Percentiles rank a stretch among this genome's conserved stretches.
Evolutionary conservation across 2,329 filamentous ascomycete species (phyloP).

Genomic region (Colletotrichum lindemuthianum): DNA sequence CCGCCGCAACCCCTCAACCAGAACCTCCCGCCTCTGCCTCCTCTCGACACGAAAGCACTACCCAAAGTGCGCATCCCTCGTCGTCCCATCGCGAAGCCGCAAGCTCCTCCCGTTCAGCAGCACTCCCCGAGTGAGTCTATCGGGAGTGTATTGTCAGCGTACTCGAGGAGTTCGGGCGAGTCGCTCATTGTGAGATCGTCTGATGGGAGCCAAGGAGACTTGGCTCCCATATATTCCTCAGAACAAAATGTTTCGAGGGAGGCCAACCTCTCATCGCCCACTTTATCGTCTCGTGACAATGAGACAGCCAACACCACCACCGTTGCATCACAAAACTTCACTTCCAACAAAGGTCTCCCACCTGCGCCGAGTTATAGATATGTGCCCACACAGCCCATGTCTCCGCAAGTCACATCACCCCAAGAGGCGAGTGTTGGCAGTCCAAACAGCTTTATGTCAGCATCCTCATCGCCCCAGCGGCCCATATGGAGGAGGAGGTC

Average conservation of each 20-base stretch:
- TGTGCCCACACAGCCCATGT: conserved; percentile 4
- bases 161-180: conserved; percentile 59
- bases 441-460: conserved; percentile 38
- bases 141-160: conserved; percentile 66
- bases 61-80: conserved; percentile 23
- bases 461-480: conserved; percentile 43
- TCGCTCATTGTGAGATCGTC: conserved; percentile 52
- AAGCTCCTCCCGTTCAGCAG: background rate
- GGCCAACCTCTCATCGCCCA: conserved; percentile 13
- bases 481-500: conserved; percentile 63
- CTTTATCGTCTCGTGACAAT: conserved; percentile 23
- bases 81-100: conserved; percentile 30
- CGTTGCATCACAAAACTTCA: conserved; percentile 26
- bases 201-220: conserved; percentile 44
- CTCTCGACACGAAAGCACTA: conserved; percentile 38
- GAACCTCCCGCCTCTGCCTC: conserved; percentile 43
- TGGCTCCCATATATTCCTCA: conserved; percentile 37
- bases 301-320: conserved; percentile 4
- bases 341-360: conserved; percentile 31
- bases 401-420: conserved; percentile 20
- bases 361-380: conserved; percentile 20
- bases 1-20: conserved; percentile 42
- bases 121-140: conserved; percentile 50
- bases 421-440: conserved; percentile 14
- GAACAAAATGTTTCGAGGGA: conserved; percentile 32